Percentiles rank a stretch among this genome's conserved stretches.
Evolutionary conservation across 2,329 filamentous ascomycete genomes (phyloP).

Genomic region (Pyrenophora seminiperda): DNA sequence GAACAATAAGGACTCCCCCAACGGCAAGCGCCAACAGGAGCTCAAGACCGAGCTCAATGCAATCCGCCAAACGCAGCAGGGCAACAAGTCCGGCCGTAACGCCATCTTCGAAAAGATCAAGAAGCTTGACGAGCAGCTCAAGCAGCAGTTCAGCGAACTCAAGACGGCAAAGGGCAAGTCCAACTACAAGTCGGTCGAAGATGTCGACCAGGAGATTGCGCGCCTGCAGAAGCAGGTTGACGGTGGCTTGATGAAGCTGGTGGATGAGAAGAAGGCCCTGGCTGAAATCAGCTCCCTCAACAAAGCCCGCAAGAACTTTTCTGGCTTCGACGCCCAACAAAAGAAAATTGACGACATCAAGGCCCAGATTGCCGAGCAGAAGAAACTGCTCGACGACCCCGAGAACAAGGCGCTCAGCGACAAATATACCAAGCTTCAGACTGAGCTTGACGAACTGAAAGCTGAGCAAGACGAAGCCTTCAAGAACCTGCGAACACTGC

Average conservation of each 20-base stretch:
- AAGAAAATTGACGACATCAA: slow-evolving; percentile 89
- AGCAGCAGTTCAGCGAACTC: slow-evolving; percentile 81
- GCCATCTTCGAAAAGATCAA: slow-evolving; percentile 88
- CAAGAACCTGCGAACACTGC: slow-evolving; percentile 82
- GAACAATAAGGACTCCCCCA: slow-evolving; percentile 80
- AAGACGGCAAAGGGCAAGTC: slow-evolving; percentile 83
- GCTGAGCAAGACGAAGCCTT: slow-evolving; percentile 88
- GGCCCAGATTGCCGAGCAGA: slow-evolving; percentile 84
- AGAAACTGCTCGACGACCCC: slow-evolving; percentile 87
- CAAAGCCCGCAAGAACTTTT: slow-evolving; percentile 91
- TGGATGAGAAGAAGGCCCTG: slow-evolving; percentile 95
- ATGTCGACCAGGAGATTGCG: slow-evolving; percentile 82
- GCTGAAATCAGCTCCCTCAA: slow-evolving; percentile 79
- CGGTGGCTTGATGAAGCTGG: slow-evolving; percentile 87
- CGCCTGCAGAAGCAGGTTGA: slow-evolving; percentile 84
- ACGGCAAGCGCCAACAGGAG: slow-evolving; percentile 82
- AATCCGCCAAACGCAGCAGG: slow-evolving; percentile 85
- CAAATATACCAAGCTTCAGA: slow-evolving; percentile 81
- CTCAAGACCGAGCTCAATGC: slow-evolving; percentile 80
- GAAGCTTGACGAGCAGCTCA: slow-evolving; percentile 85
- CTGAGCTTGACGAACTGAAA: slow-evolving; percentile 88
- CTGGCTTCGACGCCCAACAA: slow-evolving; percentile 80
- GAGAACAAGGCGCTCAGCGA: slow-evolving; percentile 88
- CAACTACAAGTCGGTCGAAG: slow-evolving; percentile 83
- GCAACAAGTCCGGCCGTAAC: slow-evolving; percentile 80